Conservation (phyloP, 164 flowering plant genomes). For the Cinnamomum micranthum region DNA sequence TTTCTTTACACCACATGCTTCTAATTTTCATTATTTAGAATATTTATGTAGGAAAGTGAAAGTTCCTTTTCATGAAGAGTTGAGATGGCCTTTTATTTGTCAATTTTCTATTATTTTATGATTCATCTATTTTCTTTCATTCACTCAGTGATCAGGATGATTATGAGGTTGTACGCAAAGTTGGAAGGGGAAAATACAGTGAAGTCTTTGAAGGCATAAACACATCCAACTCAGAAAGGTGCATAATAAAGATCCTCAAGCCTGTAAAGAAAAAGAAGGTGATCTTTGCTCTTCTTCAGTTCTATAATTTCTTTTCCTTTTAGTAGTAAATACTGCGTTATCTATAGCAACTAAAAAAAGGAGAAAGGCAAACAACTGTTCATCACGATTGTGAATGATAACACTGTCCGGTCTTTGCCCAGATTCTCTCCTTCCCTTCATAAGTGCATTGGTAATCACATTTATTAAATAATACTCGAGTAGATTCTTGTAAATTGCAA, state of each 20-base stretch:
- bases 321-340: background rate
- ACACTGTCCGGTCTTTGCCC: too few species aligned
- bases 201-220: conserved; percentile 68
- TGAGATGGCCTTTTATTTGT: too few species aligned
- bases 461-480: too few species aligned
- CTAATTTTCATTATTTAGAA: too few species aligned
- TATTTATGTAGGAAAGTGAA: background rate
- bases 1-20: too few species aligned
- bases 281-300: background rate
- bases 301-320: background rate
- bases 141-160: conserved; percentile 57
- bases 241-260: conserved; percentile 72
- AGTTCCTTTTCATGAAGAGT: background rate
- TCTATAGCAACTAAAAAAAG: background rate
- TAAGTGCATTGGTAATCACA: too few species aligned
- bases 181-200: conserved; percentile 71
- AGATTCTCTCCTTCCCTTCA: too few species aligned
- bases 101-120: background rate
- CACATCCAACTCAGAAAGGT: conserved; percentile 43
- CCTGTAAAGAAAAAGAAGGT: conserved; percentile 89
- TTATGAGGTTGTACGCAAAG: conserved; percentile 64
- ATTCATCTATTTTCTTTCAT: background rate
- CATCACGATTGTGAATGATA: too few species aligned
- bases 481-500: too few species aligned
- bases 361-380: background rate